phyloP scores from a whole-genome alignment of 1,284 basidiomycete species.

The Coniophora puteana region DNA sequence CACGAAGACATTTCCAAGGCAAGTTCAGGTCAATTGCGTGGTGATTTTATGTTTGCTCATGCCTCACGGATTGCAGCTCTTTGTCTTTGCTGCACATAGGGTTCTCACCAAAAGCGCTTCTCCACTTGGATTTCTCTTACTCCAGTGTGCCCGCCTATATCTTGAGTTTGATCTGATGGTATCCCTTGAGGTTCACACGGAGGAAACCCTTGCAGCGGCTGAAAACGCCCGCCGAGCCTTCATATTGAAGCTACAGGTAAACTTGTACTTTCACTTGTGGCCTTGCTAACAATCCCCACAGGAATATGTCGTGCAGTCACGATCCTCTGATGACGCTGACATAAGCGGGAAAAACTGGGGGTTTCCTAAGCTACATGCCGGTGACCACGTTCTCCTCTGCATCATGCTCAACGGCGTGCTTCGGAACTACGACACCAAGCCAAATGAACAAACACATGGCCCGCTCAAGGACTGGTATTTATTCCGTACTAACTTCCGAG shows the following conservation, averaged over 20 bases:
- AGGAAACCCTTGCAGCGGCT: constrained; percentile 10
- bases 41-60: background rate
- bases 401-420: constrained; percentile 22
- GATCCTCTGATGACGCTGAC: background rate
- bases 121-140: constrained; percentile 8
- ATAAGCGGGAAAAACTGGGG: constrained; percentile 9
- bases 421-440: constrained; percentile 21
- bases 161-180: constrained; percentile 12
- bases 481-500: constrained; percentile 24
- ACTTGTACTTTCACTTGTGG: background rate
- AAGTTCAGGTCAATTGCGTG: too few relatives aligned
- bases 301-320: constrained; percentile 3
- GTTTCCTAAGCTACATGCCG: constrained; percentile 13
- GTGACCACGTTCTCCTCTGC: constrained; percentile 19
- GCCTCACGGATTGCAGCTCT: background rate
- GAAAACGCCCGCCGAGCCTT: background rate
- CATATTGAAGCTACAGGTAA: constrained; percentile 1
- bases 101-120: background rate
- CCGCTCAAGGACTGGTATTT: constrained; percentile 21
- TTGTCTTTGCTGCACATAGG: constrained; percentile 1
- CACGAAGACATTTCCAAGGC: constrained; percentile 5
- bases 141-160: constrained; percentile 11
- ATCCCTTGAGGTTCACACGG: constrained; percentile 15
- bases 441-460: constrained; percentile 18
- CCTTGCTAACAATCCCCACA: background rate